Evolutionary conservation across 2,329 filamentous ascomycete genomes (phyloP), one percentile per base, ranked within the genome.

Genomic region (Diaporthe vaccinii): DNA sequence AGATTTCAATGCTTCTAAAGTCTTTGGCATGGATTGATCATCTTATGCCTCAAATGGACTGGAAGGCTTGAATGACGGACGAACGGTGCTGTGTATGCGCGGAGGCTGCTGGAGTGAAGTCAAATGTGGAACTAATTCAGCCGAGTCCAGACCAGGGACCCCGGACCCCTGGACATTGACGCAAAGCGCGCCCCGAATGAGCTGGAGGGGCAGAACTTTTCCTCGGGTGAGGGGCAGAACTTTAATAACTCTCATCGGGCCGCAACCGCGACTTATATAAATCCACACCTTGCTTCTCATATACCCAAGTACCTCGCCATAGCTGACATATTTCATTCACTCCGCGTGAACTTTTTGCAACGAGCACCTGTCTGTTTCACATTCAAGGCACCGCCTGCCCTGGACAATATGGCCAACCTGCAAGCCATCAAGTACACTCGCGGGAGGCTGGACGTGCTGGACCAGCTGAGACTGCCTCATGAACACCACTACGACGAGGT

Each of bases 381-480:
- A 14, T 12, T 14, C 9, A 1, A 22, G 14, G 25, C 20, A 12
- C 2, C 6, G 2, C 20, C 10, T 17, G n/a, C 0, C 5, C 28
- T 1, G 6, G 14, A 90, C 22, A 55, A 69, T n/a, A 90, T 90
- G 89, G 87, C 88, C n/a, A 85, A 85, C 34, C 91, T 97, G 62
- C 89, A 96, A 85, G 94, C 94, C 15, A 95, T 97, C 84, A 92
- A 92, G 79, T 97, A 96, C 84, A 86, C 88, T 73, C 89, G 91
- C 70, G 94, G 94, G 78, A 89, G 89, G 82, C 88, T 97, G 75
- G 88, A 94, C 78, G 94, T 97, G 78, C 90, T 97, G 73, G 94
- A 97, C 83, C 94, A 97, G 85, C 91, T 97, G n/a, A 91, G 91
- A 77, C 89, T 97, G 31, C 94, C 94, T 20, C 94, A 97, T 81